Percentiles rank a stretch among this genome's conserved stretches.
Conservation (phyloP, 768 basidiomycete species). For the Lentinula lateritia region DNA sequence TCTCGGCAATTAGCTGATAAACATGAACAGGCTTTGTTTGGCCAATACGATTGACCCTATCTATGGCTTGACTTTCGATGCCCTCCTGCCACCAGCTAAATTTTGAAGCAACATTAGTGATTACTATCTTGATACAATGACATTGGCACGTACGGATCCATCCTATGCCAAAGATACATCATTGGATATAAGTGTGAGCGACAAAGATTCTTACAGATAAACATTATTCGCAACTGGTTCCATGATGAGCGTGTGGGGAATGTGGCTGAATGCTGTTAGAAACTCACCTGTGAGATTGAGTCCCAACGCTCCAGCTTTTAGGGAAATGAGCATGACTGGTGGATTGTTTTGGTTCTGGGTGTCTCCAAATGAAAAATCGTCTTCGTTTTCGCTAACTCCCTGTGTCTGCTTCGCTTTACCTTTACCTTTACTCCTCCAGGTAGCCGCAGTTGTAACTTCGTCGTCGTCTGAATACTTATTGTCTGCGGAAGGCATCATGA, state of each 20-base stretch:
- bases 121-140: background rate
- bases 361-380: background rate
- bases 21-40: slow-evolving; percentile 81
- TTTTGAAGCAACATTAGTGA: background rate
- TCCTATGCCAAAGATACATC: slow-evolving; percentile 32
- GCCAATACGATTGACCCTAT: slow-evolving; percentile 79
- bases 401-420: slow-evolving; percentile 24
- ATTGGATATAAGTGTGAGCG: background rate
- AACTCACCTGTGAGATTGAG: slow-evolving; percentile 68
- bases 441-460: slow-evolving; percentile 10
- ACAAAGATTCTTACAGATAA: slow-evolving; percentile 51
- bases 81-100: slow-evolving; percentile 72
- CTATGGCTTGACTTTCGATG: slow-evolving; percentile 81
- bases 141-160: slow-evolving; percentile 63
- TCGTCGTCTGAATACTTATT: slow-evolving; percentile 25
- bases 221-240: slow-evolving; percentile 73
- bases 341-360: slow-evolving; percentile 41
- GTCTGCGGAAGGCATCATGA: slow-evolving; percentile 17
- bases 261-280: background rate
- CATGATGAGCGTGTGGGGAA: background rate
- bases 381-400: slow-evolving; percentile 2
- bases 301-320: slow-evolving; percentile 84
- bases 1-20: slow-evolving; percentile 85
- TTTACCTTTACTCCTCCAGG: slow-evolving; percentile 34
- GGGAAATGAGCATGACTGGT: slow-evolving; percentile 78